Base-by-base conservation (phyloP, 2,329 filamentous ascomycete genomes). In the Exophiala bonariae region DNA sequence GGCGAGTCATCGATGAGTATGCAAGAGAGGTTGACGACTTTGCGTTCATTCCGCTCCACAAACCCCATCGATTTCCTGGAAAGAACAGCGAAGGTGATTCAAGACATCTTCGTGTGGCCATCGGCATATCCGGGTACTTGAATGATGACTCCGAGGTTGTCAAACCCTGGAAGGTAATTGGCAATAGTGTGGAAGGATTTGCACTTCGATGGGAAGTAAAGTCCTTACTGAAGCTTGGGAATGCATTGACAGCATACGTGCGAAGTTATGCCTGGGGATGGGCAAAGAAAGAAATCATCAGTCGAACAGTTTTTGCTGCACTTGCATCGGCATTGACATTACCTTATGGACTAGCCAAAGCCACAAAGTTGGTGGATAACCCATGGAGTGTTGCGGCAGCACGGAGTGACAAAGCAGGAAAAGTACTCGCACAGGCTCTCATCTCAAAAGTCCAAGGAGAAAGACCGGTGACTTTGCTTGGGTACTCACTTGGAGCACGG, bases 21-120 rank as follows among this genome's bases (percentile, higher is more conserved):
- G 77, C 83, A 10, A 82, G 82, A 60, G 86, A 92, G 53, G 82
- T 95, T 11, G 80, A 85, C 56, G 88, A 95, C 59, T 91, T 93
- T 63, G 86, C 79, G 0, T 85, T 95, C 58, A 64, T 92, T 4
- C 85, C 87, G 0, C 70, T 92, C 7, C 34, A 41, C 3, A 44
- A 42, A 16, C 31, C 17, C 5, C 23, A 26, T 26, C 6, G 23
- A 26, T 26, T 26, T 11, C 23, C 6, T 26, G 11, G 6, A 6
- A 38, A 39, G 18, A 61, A 68, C 30, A 66, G 66, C 30, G 65
- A 54, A 14, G 42, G 47, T 19, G 28, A 54, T 18, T 19, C 44
- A 11, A 41, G 85, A 47, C 78, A 86, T 32, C 72, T 95, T 39
- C 80, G 88, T 18, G 76, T 93, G 14, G 82, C 83, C 1, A 81